These are phyloP conservation scores for Pyrenophora teres DNA, from an alignment of 2,329 filamentous ascomycete species.

Conservation along the genomic window DNA sequence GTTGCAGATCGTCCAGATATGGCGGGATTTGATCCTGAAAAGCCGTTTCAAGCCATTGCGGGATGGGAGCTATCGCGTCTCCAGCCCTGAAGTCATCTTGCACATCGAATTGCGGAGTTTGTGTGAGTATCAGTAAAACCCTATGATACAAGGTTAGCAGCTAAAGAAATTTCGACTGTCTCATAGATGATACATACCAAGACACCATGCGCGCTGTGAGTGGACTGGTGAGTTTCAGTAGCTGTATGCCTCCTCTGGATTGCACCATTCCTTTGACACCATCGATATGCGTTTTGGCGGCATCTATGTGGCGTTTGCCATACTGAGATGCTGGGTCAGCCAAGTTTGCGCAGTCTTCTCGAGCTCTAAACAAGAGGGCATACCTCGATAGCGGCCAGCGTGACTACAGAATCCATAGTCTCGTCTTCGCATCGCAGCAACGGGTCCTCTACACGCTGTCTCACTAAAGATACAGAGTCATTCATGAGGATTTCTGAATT, in stretches of 20 bases:
- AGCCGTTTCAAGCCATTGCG: slow-evolving; percentile 52
- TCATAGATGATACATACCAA: slow-evolving; percentile 50
- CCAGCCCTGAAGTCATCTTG: slow-evolving; percentile 58
- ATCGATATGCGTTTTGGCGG: slow-evolving; percentile 56
- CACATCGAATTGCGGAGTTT: slow-evolving; percentile 58
- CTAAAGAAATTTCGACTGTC: background rate
- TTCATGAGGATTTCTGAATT: slow-evolving; percentile 62
- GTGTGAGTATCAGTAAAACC: slow-evolving; percentile 63
- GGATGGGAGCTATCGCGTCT: slow-evolving; percentile 56
- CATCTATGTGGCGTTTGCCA: slow-evolving; percentile 57
- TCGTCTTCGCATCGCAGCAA: slow-evolving; percentile 58
- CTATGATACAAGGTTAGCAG: slow-evolving; percentile 40
- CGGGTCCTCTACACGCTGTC: slow-evolving; percentile 56
- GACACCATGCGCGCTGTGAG: slow-evolving; percentile 61
- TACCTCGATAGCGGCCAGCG: slow-evolving; percentile 63
- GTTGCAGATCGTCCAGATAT: slow-evolving; percentile 26
- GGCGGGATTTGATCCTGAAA: slow-evolving; percentile 8
- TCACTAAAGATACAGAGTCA: slow-evolving; percentile 60
- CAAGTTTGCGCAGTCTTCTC: background rate
- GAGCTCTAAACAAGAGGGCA: slow-evolving; percentile 7
- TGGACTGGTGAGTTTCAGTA: slow-evolving; percentile 56
- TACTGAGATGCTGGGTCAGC: slow-evolving; percentile 43
- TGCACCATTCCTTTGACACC: slow-evolving; percentile 57
- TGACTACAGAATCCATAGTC: slow-evolving; percentile 63
- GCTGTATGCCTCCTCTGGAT: slow-evolving; percentile 58